A percentile compares a stretch with the other conserved stretches of the same genome.
phyloP scores from a whole-genome alignment of 2,329 filamentous ascomycete species.

The Diaporthe humulicola region DNA sequence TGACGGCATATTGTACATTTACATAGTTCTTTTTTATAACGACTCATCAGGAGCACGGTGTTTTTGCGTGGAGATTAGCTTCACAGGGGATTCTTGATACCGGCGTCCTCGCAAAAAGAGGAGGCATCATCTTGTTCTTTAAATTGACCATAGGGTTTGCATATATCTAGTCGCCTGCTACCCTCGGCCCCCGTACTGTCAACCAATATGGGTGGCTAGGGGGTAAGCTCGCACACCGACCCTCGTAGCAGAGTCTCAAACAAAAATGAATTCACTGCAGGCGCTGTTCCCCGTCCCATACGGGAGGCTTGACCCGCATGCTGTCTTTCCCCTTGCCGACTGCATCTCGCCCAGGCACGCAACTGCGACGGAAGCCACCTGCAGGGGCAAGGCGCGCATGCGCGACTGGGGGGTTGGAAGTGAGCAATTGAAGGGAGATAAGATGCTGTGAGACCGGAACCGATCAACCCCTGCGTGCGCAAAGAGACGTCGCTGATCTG shows the following conservation, averaged over 20 bases:
- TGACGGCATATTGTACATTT: constrained; percentile 33
- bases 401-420: too few species aligned
- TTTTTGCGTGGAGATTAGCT: constrained; percentile 28
- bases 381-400: neutral
- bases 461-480: neutral
- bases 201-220: neutral
- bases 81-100: constrained; percentile 25
- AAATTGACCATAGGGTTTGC: constrained; percentile 18
- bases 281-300: neutral
- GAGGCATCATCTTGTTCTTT: constrained; percentile 16
- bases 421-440: neutral
- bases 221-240: neutral
- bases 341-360: neutral
- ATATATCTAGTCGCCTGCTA: constrained; percentile 6
- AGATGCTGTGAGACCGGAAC: neutral
- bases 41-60: constrained; percentile 32
- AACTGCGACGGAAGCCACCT: constrained; percentile 1
- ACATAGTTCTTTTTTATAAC: constrained; percentile 27
- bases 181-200: constrained; percentile 4
- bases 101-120: constrained; percentile 26
- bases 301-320: neutral
- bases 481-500: neutral
- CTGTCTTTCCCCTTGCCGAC: neutral
- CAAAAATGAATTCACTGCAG: constrained; percentile 4
- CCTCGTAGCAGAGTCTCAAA: constrained; percentile 15